phyloP scores from a whole-genome alignment of 2,329 filamentous ascomycete species.

The Aspergillus bombycis region DNA sequence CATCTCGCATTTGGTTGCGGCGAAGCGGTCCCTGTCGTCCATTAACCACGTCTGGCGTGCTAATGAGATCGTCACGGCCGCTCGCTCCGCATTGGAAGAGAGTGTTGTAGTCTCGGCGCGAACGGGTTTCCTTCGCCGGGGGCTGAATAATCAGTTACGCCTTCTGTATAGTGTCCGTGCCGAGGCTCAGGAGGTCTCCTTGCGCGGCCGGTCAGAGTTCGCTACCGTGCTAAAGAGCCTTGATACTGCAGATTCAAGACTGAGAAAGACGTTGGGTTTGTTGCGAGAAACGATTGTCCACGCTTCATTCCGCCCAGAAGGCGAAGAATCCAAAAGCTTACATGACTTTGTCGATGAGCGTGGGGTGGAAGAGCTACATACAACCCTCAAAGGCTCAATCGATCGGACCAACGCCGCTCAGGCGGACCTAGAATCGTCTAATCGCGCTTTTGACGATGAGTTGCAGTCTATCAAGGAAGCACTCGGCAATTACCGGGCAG shows the following conservation, averaged over 20 bases:
- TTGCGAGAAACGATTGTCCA: slow-evolving; percentile 64
- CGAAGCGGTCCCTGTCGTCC: slow-evolving; percentile 84
- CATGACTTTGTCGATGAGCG: slow-evolving; percentile 70
- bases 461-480: slow-evolving; percentile 66
- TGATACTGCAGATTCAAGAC: slow-evolving; percentile 61
- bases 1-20: slow-evolving; percentile 79
- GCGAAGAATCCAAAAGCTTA: slow-evolving; percentile 57
- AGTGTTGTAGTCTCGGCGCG: slow-evolving; percentile 73
- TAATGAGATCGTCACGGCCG: slow-evolving; percentile 79
- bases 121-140: slow-evolving; percentile 67
- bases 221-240: slow-evolving; percentile 56
- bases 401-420: slow-evolving; percentile 65
- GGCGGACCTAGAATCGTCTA: slow-evolving; percentile 56
- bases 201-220: slow-evolving; percentile 48
- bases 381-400: slow-evolving; percentile 61
- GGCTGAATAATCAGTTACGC: slow-evolving; percentile 57
- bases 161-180: slow-evolving; percentile 47
- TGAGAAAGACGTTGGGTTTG: slow-evolving; percentile 58
- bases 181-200: slow-evolving; percentile 48
- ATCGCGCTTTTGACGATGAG: slow-evolving; percentile 72
- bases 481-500: slow-evolving; percentile 48
- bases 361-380: slow-evolving; percentile 61
- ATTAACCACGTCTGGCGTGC: slow-evolving; percentile 82
- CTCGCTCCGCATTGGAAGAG: slow-evolving; percentile 76
- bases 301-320: slow-evolving; percentile 54